phyloP scores from a whole-genome alignment of 352 stramenopile genomes.

The Phytophthora meadii region DNA sequence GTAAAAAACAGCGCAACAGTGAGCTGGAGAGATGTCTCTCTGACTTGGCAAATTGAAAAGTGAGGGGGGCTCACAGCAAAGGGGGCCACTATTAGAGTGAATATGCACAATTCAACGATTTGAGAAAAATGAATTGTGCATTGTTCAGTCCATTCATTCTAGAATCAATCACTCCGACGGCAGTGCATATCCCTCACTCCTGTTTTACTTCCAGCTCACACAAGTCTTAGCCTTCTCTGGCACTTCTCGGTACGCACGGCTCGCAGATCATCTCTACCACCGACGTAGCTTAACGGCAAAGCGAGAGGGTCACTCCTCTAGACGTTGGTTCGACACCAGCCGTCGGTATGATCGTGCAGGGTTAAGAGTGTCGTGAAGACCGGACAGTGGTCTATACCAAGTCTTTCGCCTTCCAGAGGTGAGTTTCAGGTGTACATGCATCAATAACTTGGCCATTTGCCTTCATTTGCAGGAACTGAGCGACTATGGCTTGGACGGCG shows the following conservation, averaged over 20 bases:
- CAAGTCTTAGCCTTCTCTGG: too few relatives aligned
- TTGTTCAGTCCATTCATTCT: not conserved
- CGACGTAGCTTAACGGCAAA: too few relatives aligned
- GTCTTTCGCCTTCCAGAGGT: not conserved
- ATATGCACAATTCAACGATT: not conserved
- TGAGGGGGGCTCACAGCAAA: not conserved
- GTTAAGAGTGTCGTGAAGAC: not conserved
- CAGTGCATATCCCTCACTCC: too few relatives aligned
- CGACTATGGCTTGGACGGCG: too few relatives aligned
- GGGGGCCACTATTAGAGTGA: not conserved
- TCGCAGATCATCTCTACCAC: too few relatives aligned
- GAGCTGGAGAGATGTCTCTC: not conserved
- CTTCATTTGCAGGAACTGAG: too few relatives aligned
- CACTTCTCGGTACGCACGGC: too few relatives aligned
- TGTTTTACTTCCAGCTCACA: too few relatives aligned
- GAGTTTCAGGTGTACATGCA: not conserved
- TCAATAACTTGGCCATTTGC: too few relatives aligned
- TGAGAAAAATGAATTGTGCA: not conserved
- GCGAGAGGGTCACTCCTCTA: too few relatives aligned
- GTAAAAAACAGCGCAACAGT: not conserved
- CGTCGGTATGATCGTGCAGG: not conserved
- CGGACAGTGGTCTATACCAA: not conserved
- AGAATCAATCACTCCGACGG: not conserved
- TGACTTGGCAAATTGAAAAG: not conserved
- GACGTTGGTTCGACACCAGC: too few relatives aligned